Evolutionary conservation across 208 protist species (phyloP).

Genomic region (Lotmaria passim): DNA sequence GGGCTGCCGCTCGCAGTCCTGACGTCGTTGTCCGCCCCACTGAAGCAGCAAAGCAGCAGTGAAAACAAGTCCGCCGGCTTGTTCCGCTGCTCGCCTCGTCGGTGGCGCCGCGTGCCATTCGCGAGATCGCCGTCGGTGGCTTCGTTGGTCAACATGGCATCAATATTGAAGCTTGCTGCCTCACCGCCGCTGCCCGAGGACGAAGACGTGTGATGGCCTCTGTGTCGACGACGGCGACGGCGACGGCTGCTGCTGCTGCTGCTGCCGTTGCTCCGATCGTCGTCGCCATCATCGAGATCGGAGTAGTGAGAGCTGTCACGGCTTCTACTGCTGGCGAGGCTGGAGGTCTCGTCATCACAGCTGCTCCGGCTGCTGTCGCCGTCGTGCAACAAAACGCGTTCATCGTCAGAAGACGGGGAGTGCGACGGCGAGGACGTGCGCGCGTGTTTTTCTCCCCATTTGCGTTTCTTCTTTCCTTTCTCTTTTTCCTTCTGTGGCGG

Average conservation of each 20-base stretch:
- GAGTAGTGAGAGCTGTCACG: background rate
- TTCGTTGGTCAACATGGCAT: background rate
- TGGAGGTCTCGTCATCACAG: background rate
- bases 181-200: background rate
- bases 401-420: background rate
- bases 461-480: too few species aligned
- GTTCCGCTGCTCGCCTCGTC: background rate
- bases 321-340: background rate
- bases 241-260: background rate
- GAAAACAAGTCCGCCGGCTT: background rate
- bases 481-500: too few species aligned
- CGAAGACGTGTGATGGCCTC: background rate
- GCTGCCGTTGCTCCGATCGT: too few species aligned
- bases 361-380: background rate
- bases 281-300: background rate
- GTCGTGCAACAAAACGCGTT: background rate
- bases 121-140: background rate
- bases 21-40: background rate
- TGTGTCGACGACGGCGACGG: background rate
- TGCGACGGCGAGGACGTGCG: background rate
- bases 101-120: background rate
- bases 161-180: too few species aligned
- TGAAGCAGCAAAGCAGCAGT: background rate
- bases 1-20: background rate
- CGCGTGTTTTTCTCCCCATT: too few species aligned